phyloP scores from a whole-genome alignment of 768 basidiomycete genomes.

The Rhizopogon vesiculosus region DNA sequence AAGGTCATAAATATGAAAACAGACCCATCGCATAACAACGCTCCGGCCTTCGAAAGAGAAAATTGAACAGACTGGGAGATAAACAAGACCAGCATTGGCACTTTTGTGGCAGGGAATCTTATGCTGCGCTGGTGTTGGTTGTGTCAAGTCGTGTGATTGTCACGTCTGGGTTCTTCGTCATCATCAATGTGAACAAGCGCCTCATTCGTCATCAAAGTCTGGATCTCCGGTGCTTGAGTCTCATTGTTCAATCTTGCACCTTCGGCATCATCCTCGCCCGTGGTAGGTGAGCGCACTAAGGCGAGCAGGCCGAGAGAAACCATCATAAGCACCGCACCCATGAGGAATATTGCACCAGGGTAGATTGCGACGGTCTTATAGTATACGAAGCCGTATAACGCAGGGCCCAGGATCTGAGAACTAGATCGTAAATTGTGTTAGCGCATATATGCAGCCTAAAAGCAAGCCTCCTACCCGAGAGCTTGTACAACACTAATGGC shows the following conservation, averaged over 20 bases:
- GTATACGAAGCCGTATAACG: constrained; percentile 69
- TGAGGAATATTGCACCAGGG: constrained; percentile 66
- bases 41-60: too few relatives aligned
- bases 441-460: neutral
- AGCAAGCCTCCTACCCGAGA: constrained; percentile 40
- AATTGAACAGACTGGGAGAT: too few relatives aligned
- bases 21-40: too few relatives aligned
- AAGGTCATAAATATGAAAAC: too few relatives aligned
- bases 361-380: constrained; percentile 64
- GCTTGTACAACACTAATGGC: constrained; percentile 73
- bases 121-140: too few relatives aligned
- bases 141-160: neutral
- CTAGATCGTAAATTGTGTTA: constrained; percentile 27
- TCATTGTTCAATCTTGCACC: neutral
- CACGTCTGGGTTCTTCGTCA: neutral
- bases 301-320: constrained; percentile 41
- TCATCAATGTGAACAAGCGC: neutral
- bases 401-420: constrained; percentile 65
- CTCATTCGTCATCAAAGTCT: neutral
- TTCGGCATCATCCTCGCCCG: constrained; percentile 1
- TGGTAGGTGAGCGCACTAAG: constrained; percentile 39
- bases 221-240: neutral
- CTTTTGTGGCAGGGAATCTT: too few relatives aligned
- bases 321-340: constrained; percentile 37
- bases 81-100: too few relatives aligned